Evolutionary conservation across 2,329 filamentous ascomycete species (phyloP), one percentile per base, ranked within the genome.

Genomic region (Scedosporium apiospermum): DNA sequence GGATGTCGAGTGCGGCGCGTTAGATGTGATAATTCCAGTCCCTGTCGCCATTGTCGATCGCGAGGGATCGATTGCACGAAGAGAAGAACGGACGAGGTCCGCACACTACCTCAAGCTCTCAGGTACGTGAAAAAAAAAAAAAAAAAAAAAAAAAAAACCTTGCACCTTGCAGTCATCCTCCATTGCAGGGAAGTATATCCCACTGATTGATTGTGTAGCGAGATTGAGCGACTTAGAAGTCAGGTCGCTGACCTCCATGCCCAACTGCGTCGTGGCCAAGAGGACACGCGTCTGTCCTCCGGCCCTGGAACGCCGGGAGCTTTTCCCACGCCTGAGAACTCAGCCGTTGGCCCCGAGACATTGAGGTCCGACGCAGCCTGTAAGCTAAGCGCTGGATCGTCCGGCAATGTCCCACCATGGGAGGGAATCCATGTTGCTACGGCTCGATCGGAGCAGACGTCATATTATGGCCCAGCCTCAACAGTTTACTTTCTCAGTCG

Each of bases 401-500:
- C 16, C 49, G 49, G 18, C 53, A 10, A 61, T 58, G 51, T 49
- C 65, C 0, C 68, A 67, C 41, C 41, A 12, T 72, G 70, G 70
- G 67, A 69, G 30, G 70, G 71, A 27, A 74, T 78, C 44, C 71
- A 73, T 49, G 71, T 74, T 6, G 69, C 71, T 18, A 74, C 72
- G 1, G 71, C 74, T 0, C 69, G 72, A 4, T 72, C 72, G 1
- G 71, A 70, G 21, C 71, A 75, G 62, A 69, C 69, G 18, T 72
- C 74, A 10, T 79, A 73, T 66, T 80, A 77, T 66, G 79, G 78
- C 2, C 72, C 76, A 0, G 73, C 77, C 2, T 81, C 79, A 4
- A 66, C 72, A 12, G 75, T 75, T 64, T 80, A 77, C 68, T 81
- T 80, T 66, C 75, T 79, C 60, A 69, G 70, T 16, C 73, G 76